A percentile compares a stretch with the other conserved stretches of the same genome.
Conservation (phyloP, 1,284 basidiomycete species). For the Moesziomyces globuligerus region DNA sequence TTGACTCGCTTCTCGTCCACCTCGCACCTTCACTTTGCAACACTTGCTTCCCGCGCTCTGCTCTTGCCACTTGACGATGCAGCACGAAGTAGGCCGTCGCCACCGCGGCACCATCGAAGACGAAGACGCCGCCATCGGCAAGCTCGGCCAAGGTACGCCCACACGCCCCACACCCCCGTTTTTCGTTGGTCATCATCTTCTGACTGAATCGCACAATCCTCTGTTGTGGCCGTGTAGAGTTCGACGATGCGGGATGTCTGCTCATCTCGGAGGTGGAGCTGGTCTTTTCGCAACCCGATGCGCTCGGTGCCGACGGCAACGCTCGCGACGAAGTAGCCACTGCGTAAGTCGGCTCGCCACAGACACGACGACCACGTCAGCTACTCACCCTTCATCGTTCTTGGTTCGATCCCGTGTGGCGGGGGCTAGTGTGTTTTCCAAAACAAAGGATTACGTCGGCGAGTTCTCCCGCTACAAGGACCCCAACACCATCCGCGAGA, state of each 20-base stretch:
- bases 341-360: constrained; percentile 62
- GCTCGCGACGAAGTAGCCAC: constrained; percentile 84
- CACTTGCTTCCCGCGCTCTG: no score
- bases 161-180: no score
- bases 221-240: constrained; percentile 72
- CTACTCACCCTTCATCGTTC: neutral
- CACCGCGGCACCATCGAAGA: constrained; percentile 50
- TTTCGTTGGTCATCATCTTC: neutral
- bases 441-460: constrained; percentile 89
- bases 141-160: constrained; percentile 47
- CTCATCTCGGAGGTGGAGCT: constrained; percentile 91
- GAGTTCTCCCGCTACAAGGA: constrained; percentile 89
- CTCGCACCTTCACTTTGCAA: no score
- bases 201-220: neutral
- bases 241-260: constrained; percentile 88
- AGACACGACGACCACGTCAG: neutral
- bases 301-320: constrained; percentile 70
- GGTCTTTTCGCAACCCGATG: constrained; percentile 79
- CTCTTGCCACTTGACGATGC: constrained; percentile 3
- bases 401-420: no score
- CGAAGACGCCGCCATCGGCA: constrained; percentile 54
- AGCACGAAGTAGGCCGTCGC: constrained; percentile 42
- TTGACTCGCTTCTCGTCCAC: no score
- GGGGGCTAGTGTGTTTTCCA: constrained; percentile 88
- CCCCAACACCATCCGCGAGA: constrained; percentile 83